These are phyloP conservation scores for Chimonanthus praecox DNA, from an alignment of 164 flowering plant species.

Conservation along the genomic window DNA sequence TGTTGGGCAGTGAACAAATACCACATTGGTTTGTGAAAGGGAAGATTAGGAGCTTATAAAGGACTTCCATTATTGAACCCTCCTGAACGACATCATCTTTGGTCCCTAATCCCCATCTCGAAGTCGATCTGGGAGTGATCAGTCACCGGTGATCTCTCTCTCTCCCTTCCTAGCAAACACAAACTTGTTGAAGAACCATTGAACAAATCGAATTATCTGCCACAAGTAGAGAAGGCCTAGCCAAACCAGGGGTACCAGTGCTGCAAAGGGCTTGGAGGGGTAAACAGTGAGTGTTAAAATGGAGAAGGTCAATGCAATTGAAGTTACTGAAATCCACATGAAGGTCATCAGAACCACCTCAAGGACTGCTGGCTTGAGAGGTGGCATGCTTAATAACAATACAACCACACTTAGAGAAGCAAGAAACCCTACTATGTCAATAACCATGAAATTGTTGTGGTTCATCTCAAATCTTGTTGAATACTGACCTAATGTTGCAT, in stretches of 20 bases:
- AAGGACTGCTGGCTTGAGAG: neutral
- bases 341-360: constrained; percentile 16
- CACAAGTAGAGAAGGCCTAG: neutral
- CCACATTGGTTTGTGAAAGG: too few species aligned
- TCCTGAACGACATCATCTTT: too few species aligned
- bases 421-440: constrained; percentile 18
- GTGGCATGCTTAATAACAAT: constrained; percentile 19
- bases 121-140: neutral
- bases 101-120: neutral
- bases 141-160: neutral
- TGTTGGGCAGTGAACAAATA: too few species aligned
- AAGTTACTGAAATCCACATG: constrained; percentile 16
- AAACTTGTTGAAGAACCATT: neutral
- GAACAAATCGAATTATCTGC: neutral
- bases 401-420: constrained; percentile 24
- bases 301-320: constrained; percentile 12
- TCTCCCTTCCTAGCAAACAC: neutral
- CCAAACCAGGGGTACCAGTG: neutral
- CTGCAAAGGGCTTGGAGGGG: too few species aligned
- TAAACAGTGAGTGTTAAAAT: too few species aligned
- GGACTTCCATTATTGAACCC: neutral
- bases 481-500: neutral
- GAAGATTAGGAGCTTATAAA: too few species aligned
- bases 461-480: neutral
- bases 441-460: neutral